Base-by-base conservation (phyloP, 345 rosid species). In the Salix purpurea region DNA sequence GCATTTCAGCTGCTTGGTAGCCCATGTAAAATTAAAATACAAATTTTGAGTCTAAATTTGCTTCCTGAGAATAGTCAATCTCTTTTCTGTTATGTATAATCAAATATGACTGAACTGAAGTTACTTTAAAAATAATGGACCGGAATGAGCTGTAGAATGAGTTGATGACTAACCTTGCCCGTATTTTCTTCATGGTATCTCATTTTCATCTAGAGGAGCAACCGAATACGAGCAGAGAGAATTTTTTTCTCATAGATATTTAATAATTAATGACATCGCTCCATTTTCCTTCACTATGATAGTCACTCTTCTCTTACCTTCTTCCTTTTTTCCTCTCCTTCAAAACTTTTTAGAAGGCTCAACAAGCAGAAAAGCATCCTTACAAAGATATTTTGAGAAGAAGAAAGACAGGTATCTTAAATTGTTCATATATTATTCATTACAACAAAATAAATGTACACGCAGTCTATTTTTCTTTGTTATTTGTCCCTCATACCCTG, bases 401-500 rank as follows among this genome's bases (percentile, higher is more conserved):
- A 76, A 70, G 58, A 83, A 80, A 71, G 79, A 80, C 79, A 80
- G 86, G 86, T 80, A 77, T 77, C 79, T 69, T 50, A n/a, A 76
- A 69, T 69, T 62, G 48, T 40, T 69, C 66, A 76, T 73, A 48
- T 42, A n/a, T 65, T 76, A 18, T 72, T 50, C 36, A n/a, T 48
- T 68, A 34, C 50, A 76, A 52, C 50, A 16, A 48, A 28, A 42
- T 67, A 75, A 72, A 26, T 76, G 64, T 23, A 58, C 61, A 61
- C 34, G 48, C 37, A 40, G 77, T 65, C 66, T 64, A 58, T 69
- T 78, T 79, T 73, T 56, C 78, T 73, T 65, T 83, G 58, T 80
- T 73, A 37, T 69, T 65, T 73, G 82, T 30, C 37, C 73, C 88
- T 83, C 80, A 86, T 77, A 75, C 77, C 78, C 77, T 86, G 85